These are phyloP conservation scores for Gastrolobium villosum DNA, from an alignment of 306 rosid genomes.

Conservation along the genomic window DNA sequence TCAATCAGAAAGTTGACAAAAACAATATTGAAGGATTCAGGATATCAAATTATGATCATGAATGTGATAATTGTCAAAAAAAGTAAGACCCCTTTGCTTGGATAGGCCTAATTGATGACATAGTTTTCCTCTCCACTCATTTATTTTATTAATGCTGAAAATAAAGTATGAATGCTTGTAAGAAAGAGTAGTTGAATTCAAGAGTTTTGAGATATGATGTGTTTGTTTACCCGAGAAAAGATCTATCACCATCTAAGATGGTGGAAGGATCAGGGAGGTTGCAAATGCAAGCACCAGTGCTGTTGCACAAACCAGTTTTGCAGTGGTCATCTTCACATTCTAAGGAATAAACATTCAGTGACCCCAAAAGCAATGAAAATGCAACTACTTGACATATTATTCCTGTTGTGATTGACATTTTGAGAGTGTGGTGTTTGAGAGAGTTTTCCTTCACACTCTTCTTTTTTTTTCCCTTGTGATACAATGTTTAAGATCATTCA, in stretches of 20 bases:
- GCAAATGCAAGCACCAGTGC: conserved; percentile 42
- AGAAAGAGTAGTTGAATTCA: neutral
- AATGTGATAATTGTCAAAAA: neutral
- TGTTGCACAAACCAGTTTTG: conserved; percentile 48
- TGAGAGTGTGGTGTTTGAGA: conserved; percentile 1
- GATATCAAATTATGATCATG: neutral
- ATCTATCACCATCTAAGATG: conserved; percentile 51
- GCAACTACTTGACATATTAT: conserved; percentile 29
- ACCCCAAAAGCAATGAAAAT: conserved; percentile 40
- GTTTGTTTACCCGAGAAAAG: conserved; percentile 45
- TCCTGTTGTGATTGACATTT: conserved; percentile 43
- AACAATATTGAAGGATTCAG: neutral
- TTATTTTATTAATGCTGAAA: neutral
- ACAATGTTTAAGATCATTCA: conserved; percentile 16
- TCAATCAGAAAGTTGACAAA: conserved; percentile 33
- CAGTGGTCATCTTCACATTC: conserved; percentile 45
- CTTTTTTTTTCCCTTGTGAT: neutral
- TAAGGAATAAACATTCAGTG: conserved; percentile 37
- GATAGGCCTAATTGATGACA: neutral
- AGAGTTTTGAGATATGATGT: neutral
- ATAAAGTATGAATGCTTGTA: conserved; percentile 5
- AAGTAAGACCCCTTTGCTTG: neutral
- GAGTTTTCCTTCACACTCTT: neutral
- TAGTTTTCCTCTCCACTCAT: neutral
- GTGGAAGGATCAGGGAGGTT: conserved; percentile 51